A percentile compares a stretch with the other conserved stretches of the same genome.
phyloP scores from a whole-genome alignment of 495 filamentous ascomycete species.

The Baudoinia panamericana region DNA sequence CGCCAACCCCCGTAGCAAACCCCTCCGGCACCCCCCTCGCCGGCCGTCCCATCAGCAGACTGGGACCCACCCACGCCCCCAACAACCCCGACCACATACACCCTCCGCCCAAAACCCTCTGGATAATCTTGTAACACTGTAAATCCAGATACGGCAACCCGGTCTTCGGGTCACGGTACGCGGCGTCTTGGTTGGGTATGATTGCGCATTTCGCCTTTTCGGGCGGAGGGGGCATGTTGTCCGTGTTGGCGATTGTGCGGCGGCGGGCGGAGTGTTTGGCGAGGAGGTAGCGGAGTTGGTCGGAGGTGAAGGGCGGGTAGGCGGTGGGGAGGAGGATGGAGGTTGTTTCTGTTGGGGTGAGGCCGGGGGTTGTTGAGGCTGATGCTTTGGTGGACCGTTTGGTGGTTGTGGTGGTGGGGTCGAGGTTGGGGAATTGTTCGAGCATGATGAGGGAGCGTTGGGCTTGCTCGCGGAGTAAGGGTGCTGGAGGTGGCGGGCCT shows the following conservation, averaged over 20 bases:
- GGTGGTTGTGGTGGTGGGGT: not conserved
- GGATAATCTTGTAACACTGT: constrained; percentile 25
- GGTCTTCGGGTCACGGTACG: constrained; percentile 29
- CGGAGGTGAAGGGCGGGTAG: constrained; percentile 18
- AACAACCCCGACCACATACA: constrained; percentile 26
- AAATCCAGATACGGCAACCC: constrained; percentile 27
- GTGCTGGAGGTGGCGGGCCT: constrained; percentile 5
- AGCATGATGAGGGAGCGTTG: constrained; percentile 16
- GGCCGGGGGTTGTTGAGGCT: constrained; percentile 13
- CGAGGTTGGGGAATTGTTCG: constrained; percentile 6
- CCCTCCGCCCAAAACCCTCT: constrained; percentile 25
- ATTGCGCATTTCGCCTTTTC: constrained; percentile 23
- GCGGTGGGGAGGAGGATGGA: constrained; percentile 14
- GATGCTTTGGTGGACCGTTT: constrained; percentile 18
- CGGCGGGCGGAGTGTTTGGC: constrained; percentile 1
- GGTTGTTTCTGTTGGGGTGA: constrained; percentile 15
- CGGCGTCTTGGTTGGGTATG: constrained; percentile 19
- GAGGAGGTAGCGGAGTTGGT: constrained; percentile 19
- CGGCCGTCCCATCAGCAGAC: constrained; percentile 18
- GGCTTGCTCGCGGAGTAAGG: constrained; percentile 19
- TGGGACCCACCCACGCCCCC: constrained; percentile 28
- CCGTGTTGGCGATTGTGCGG: not conserved
- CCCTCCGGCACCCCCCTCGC: constrained; percentile 29
- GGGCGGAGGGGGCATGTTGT: constrained; percentile 16
- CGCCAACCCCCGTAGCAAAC: constrained; percentile 22